These are phyloP conservation scores for Apiotrichum domesticum DNA, from an alignment of 1,284 basidiomycete species.

Conservation along the genomic window DNA sequence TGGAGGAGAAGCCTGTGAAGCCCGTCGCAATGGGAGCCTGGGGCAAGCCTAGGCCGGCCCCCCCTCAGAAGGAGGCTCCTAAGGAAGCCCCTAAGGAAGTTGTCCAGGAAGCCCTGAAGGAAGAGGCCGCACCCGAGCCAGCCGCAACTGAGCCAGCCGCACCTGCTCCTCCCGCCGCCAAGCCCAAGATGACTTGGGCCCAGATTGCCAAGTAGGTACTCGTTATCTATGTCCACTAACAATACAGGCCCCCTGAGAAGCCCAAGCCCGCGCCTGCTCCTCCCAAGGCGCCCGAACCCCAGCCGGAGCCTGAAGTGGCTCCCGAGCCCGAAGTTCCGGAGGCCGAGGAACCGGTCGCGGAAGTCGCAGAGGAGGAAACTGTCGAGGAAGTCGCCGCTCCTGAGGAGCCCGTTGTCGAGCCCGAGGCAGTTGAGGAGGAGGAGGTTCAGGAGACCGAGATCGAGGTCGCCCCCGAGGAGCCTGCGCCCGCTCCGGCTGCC, in stretches of 20 bases:
- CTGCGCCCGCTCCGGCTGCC: conserved; percentile 3
- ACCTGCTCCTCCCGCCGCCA: neutral
- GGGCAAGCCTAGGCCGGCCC: conserved; percentile 5
- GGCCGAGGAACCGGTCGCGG: conserved; percentile 20
- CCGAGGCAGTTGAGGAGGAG: conserved; percentile 20
- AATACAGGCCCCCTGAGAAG: conserved; percentile 41
- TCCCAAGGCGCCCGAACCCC: conserved; percentile 23
- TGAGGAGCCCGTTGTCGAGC: conserved; percentile 24
- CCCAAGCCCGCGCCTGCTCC: conserved; percentile 54
- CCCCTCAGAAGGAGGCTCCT: conserved; percentile 29
- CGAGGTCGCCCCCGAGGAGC: conserved; percentile 19
- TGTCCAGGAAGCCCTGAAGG: neutral
- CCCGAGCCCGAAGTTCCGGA: conserved; percentile 27
- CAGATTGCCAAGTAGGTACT: conserved; percentile 47
- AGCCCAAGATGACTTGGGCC: conserved; percentile 48
- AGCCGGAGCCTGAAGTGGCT: neutral
- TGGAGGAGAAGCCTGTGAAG: conserved; percentile 12
- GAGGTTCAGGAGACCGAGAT: conserved; percentile 10
- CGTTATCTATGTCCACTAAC: neutral
- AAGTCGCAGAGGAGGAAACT: conserved; percentile 18
- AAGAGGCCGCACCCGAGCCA: neutral
- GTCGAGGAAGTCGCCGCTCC: conserved; percentile 6
- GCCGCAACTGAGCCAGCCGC: neutral
- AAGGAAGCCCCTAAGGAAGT: conserved; percentile 12
- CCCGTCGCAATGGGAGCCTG: conserved; percentile 6